A percentile compares a stretch with the other conserved stretches of the same genome.
These are phyloP conservation scores for Trichoderma sp. DNA, from an alignment of 2,329 filamentous ascomycete genomes.

Conservation along the genomic window DNA sequence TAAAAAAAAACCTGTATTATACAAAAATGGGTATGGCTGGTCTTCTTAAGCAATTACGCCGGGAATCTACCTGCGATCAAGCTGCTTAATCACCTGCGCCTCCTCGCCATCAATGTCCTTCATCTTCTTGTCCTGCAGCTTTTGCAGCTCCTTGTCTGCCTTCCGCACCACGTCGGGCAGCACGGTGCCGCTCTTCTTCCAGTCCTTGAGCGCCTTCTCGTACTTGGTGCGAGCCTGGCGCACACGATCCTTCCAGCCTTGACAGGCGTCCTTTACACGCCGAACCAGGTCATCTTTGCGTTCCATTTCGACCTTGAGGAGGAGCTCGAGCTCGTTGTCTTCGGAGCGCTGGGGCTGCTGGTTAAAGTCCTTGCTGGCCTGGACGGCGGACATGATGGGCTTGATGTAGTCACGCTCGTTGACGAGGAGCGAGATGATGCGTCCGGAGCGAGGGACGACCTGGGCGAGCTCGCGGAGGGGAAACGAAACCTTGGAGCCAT, in stretches of 20 bases:
- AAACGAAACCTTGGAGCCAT: conserved; percentile 33
- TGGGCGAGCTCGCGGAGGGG: conserved; percentile 55
- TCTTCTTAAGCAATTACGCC: background rate
- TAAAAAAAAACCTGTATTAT: conserved; percentile 16
- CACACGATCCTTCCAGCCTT: conserved; percentile 51
- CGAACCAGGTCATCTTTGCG: conserved; percentile 44
- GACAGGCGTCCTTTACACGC: conserved; percentile 44
- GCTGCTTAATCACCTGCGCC: conserved; percentile 45
- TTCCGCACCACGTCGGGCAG: conserved; percentile 48
- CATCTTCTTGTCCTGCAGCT: conserved; percentile 53
- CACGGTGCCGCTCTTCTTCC: conserved; percentile 44
- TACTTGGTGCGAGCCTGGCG: conserved; percentile 46
- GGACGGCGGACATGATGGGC: conserved; percentile 54
- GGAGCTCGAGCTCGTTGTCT: conserved; percentile 58
- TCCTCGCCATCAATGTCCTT: conserved; percentile 49
- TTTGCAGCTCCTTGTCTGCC: conserved; percentile 47
- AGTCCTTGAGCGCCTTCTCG: conserved; percentile 48
- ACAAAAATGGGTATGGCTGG: background rate
- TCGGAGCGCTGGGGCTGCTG: conserved; percentile 57
- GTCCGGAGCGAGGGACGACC: conserved; percentile 46
- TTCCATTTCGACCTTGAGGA: conserved; percentile 53
- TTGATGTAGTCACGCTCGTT: conserved; percentile 46
- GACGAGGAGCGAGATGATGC: conserved; percentile 41
- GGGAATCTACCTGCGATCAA: conserved; percentile 29
- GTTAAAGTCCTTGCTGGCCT: conserved; percentile 53